A percentile compares a stretch with the other conserved stretches of the same genome.
These are phyloP conservation scores for Wickerhamia fluorescens DNA, from an alignment of 805 yeast species.

Conservation along the genomic window DNA sequence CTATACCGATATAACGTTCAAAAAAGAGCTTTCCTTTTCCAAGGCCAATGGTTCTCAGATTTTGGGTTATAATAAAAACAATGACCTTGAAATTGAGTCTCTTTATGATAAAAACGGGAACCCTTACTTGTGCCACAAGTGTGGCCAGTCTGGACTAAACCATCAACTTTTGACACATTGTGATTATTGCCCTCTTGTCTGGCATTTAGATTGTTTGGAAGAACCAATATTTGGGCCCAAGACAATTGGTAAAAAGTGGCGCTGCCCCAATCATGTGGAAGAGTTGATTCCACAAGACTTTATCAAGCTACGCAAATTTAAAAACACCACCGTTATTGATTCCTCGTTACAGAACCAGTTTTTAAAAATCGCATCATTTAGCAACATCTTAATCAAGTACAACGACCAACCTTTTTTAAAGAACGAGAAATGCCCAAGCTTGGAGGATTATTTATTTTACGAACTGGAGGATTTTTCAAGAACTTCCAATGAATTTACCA, in stretches of 20 bases:
- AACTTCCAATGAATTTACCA: conserved; percentile 6
- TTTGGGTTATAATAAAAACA: conserved; percentile 34
- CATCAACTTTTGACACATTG: conserved; percentile 53
- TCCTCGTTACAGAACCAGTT: conserved; percentile 37
- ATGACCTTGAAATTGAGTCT: conserved; percentile 52
- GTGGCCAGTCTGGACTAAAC: conserved; percentile 63
- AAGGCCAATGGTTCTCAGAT: conserved; percentile 28
- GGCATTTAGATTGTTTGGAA: conserved; percentile 85
- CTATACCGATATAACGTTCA: conserved; percentile 46
- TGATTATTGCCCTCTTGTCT: conserved; percentile 73
- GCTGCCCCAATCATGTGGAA: conserved; percentile 81
- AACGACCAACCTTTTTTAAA: conserved; percentile 27
- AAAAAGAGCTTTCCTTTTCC: conserved; percentile 42
- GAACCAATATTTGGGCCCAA: conserved; percentile 71
- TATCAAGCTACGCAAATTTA: conserved; percentile 37
- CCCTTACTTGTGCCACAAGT: conserved; percentile 66
- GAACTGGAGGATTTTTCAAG: conserved; percentile 18
- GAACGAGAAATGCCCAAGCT: conserved; percentile 11
- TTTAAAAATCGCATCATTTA: conserved; percentile 21
- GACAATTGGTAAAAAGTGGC: conserved; percentile 76
- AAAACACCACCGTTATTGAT: conserved; percentile 46
- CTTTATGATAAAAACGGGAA: conserved; percentile 64
- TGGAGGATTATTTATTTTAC: conserved; percentile 25
- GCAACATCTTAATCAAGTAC: conserved; percentile 25
- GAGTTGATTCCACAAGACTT: conserved; percentile 35